Evolutionary conservation across 225 moss, liverwort and hornwort species (phyloP), one percentile per base, ranked within the genome.

Genomic region (Bryoerythrophyllum caledonicum): DNA sequence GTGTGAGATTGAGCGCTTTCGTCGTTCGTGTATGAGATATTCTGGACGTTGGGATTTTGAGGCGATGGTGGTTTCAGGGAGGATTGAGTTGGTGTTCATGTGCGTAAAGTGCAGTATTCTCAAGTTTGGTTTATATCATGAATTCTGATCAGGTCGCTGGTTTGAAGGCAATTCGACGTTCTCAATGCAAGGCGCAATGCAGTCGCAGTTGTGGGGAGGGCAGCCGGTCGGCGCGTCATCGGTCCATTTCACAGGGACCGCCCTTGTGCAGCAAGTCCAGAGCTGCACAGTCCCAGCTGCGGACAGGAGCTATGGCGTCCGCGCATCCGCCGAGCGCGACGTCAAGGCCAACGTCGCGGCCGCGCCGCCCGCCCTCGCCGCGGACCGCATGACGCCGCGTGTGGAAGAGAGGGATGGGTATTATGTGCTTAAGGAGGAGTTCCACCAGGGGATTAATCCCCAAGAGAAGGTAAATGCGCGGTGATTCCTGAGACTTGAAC

Each of bases 371-470:
- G 26, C 48, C 35, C 3, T 69, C 25, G 59, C 64, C n/a, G 65
- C 70, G 48, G 69, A 79, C 44, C 71, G 79, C 23, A 55, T 85
- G 3, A 40, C 55, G 26, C 72, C 85, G 38, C 90, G 87, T 65
- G 89, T 93, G 46, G 89, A 87, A 71, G 71, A 84, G 53, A 67
- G 80, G 4, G 84, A 82, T 25, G 84, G 87, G 10, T 91, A 86
- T 69, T 93, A 82, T 84, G 76, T 75, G 38, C 61, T 93, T 56
- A 87, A 82, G 40, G 82, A 86, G 4, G 87, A 93, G 26, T 89
- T 73, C 57, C 70, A 81, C 24, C 52, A 63, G 20, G 79, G 89
- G 5, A 63, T 91, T 37, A 93, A 91, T 63, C 82, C 83, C 9
- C 71, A 75, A 1, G 91, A 93, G 80, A 93, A 93, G 83, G 82